A percentile compares a stretch with the other conserved stretches of the same genome.
Conservation (phyloP, 2,329 filamentous ascomycete species). For the Rosellinia necatrix region DNA sequence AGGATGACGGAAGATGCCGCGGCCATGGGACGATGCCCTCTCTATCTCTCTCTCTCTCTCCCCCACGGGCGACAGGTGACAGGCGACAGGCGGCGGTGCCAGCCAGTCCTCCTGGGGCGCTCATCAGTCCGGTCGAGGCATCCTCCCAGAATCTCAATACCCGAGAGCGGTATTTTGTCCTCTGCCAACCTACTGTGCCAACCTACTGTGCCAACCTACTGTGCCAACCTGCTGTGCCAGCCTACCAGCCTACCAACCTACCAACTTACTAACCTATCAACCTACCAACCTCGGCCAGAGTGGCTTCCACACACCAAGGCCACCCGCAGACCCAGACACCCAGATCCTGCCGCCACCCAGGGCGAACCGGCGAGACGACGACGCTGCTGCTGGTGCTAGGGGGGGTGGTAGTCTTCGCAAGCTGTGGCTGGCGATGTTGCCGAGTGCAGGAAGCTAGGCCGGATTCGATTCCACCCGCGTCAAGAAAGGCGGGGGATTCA, state of each 20-base stretch:
- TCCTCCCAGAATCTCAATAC: no score
- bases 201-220: no score
- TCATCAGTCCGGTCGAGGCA: not conserved
- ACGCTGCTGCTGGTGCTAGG: no score
- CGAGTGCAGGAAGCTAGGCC: constrained; percentile 36
- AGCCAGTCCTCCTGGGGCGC: not conserved
- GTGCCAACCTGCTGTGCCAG: no score
- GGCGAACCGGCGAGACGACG: constrained; percentile 9
- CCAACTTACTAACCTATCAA: no score
- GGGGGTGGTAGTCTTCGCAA: constrained; percentile 25
- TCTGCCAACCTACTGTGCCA: constrained; percentile 6
- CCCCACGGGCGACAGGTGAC: not conserved
- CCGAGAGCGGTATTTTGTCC: not conserved
- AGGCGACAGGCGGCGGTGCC: no score
- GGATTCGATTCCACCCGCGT: constrained; percentile 37
- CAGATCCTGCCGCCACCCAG: constrained; percentile 14
- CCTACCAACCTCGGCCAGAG: constrained; percentile 9
- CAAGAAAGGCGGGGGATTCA: constrained; percentile 37
- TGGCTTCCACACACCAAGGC: constrained; percentile 25
- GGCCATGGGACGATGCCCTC: constrained; percentile 5
- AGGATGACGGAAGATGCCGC: constrained; percentile 21
- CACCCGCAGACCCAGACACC: constrained; percentile 25
- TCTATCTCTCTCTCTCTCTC: no score
- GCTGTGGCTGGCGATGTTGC: constrained; percentile 27
- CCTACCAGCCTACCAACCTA: no score